phyloP scores from a whole-genome alignment of 345 rosid genomes.

The Cardamine occulta region DNA sequence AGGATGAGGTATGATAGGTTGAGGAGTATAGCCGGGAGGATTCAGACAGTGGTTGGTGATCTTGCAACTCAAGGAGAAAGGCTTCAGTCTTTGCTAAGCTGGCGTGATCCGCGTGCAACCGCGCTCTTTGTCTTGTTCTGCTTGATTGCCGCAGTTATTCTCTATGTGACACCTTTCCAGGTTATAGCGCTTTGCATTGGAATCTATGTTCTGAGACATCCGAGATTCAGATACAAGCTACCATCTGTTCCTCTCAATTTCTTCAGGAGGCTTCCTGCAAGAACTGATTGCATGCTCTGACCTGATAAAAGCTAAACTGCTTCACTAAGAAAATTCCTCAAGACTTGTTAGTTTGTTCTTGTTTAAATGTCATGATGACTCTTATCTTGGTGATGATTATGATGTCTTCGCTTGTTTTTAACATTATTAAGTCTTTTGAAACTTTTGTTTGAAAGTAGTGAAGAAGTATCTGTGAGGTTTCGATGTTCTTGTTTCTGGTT shows the following conservation, averaged over 20 bases:
- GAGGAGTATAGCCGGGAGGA: constrained; percentile 90
- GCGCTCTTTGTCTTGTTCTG: constrained; percentile 83
- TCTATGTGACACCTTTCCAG: constrained; percentile 90
- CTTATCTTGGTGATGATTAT: constrained; percentile 23
- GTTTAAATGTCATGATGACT: constrained; percentile 24
- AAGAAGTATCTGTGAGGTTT: constrained; percentile 15
- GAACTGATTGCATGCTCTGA: constrained; percentile 92
- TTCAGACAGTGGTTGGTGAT: constrained; percentile 95
- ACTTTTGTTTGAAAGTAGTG: constrained; percentile 22
- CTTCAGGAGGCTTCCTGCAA: constrained; percentile 93
- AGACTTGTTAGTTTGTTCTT: constrained; percentile 21
- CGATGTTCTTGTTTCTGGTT: constrained; percentile 17
- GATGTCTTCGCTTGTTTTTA: constrained; percentile 23
- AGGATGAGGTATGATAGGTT: constrained; percentile 86
- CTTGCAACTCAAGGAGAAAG: constrained; percentile 96
- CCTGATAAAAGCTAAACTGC: background rate
- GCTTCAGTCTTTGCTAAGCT: constrained; percentile 83
- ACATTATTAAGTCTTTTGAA: constrained; percentile 13
- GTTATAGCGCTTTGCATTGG: constrained; percentile 75
- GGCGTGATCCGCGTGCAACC: constrained; percentile 95
- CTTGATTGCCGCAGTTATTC: constrained; percentile 72
- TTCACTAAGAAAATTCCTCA: background rate
- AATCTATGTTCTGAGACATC: constrained; percentile 81
- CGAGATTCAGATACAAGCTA: constrained; percentile 85
- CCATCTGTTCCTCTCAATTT: constrained; percentile 91